Conservation (phyloP, 2,329 filamentous ascomycete genomes). For the Sporothrix phasma region DNA sequence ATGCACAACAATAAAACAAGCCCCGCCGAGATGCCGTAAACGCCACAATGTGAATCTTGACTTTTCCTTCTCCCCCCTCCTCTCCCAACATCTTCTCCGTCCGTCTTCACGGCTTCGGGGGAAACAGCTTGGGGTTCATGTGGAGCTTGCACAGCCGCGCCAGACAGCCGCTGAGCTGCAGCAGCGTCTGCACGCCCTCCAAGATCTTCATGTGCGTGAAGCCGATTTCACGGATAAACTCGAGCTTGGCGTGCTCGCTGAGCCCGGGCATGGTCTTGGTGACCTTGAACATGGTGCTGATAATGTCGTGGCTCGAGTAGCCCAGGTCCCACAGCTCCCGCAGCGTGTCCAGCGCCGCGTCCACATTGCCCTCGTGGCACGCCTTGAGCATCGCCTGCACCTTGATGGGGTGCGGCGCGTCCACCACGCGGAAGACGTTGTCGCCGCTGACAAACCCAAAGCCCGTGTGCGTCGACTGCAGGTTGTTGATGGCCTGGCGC, state of each 20-base stretch:
- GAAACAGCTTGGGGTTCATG: conserved; percentile 83
- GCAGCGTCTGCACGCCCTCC: conserved; percentile 90
- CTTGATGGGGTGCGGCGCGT: conserved; percentile 94
- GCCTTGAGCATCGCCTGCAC: conserved; percentile 98
- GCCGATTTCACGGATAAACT: conserved; percentile 97
- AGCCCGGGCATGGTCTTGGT: conserved; percentile 90
- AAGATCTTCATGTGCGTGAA: conserved; percentile 99
- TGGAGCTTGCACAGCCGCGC: conserved; percentile 89
- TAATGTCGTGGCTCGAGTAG: conserved; percentile 98
- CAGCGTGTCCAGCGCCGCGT: conserved; percentile 73
- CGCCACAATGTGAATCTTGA: neutral
- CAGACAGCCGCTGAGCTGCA: conserved; percentile 88
- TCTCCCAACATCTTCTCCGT: neutral
- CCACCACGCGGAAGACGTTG: conserved; percentile 96
- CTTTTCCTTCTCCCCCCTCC: neutral
- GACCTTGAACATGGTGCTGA: conserved; percentile 97
- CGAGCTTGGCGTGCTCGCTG: conserved; percentile 88
- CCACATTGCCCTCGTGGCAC: conserved; percentile 85
- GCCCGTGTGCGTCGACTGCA: conserved; percentile 85
- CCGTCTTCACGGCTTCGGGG: conserved; percentile 21
- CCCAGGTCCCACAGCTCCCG: conserved; percentile 90
- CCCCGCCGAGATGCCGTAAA: conserved; percentile 1
- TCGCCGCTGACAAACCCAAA: conserved; percentile 97
- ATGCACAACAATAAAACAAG: neutral
- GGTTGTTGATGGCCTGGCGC: conserved; percentile 97